A percentile compares a stretch with the other conserved stretches of the same genome.
Conservation (phyloP, 768 basidiomycete genomes). For the Leucocoprinus birnbaumii region DNA sequence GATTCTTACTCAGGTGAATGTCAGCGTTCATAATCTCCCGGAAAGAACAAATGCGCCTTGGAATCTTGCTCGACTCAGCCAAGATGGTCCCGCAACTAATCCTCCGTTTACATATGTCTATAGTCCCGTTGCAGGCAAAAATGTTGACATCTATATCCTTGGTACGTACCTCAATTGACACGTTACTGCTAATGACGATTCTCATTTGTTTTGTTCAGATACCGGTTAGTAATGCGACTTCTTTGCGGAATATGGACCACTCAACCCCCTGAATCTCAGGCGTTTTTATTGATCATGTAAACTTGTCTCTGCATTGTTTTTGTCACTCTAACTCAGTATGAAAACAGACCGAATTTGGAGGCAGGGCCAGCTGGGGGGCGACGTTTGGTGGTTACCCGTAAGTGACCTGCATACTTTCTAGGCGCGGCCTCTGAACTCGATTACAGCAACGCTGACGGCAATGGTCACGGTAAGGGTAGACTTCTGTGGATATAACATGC, state of each 20-base stretch:
- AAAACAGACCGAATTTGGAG: slow-evolving; percentile 14
- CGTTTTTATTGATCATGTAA: not conserved
- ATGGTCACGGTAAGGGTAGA: not conserved
- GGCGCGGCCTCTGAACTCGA: no score
- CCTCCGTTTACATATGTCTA: slow-evolving; percentile 20
- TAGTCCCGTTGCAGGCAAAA: slow-evolving; percentile 7
- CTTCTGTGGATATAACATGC: not conserved
- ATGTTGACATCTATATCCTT: slow-evolving; percentile 18
- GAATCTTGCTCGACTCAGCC: slow-evolving; percentile 17
- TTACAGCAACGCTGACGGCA: not conserved
- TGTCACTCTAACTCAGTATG: no score
- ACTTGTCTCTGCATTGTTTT: no score
- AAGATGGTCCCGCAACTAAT: slow-evolving; percentile 10
- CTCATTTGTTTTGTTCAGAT: not conserved
- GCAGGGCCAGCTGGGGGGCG: slow-evolving; percentile 16
- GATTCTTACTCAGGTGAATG: not conserved
- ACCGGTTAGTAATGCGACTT: not conserved
- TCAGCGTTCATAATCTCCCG: not conserved
- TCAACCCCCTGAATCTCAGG: slow-evolving; percentile 15
- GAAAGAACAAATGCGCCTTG: slow-evolving; percentile 16
- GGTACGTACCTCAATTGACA: slow-evolving; percentile 12
- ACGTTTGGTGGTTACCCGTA: slow-evolving; percentile 18
- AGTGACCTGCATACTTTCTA: not conserved
- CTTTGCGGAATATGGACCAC: not conserved
- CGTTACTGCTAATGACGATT: no score